These are phyloP conservation scores for Phytophthora brassicae DNA, from an alignment of 352 stramenopile genomes.

Conservation along the genomic window DNA sequence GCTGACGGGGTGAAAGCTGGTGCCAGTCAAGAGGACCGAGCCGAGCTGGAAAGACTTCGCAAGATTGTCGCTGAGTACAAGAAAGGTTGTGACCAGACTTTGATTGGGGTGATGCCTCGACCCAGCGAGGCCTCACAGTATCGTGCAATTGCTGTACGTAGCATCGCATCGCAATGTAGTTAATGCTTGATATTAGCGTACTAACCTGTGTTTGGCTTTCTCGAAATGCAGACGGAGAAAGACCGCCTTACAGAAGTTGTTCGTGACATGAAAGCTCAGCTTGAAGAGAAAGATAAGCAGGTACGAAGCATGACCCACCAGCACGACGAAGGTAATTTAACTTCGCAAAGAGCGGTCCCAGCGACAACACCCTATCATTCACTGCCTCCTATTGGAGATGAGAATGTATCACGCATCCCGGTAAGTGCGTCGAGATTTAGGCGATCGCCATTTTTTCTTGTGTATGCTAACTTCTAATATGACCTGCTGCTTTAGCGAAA, in stretches of 20 bases:
- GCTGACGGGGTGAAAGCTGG: constrained; percentile 39
- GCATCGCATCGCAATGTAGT: neutral
- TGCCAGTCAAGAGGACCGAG: constrained; percentile 36
- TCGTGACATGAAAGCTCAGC: constrained; percentile 48
- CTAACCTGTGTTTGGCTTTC: neutral
- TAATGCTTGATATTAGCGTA: neutral
- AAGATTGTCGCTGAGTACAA: constrained; percentile 34
- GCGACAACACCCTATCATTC: constrained; percentile 4
- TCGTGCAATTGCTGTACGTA: constrained; percentile 46
- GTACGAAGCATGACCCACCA: constrained; percentile 19
- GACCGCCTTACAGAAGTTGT: constrained; percentile 60
- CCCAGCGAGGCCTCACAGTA: constrained; percentile 55
- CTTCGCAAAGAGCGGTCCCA: neutral
- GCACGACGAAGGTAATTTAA: neutral
- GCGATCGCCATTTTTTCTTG: no score
- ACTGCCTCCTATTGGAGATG: constrained; percentile 24
- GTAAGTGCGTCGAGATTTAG: constrained; percentile 18
- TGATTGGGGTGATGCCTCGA: constrained; percentile 37
- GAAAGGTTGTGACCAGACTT: constrained; percentile 13
- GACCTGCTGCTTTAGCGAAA: constrained; percentile 20
- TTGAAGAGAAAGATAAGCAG: constrained; percentile 68
- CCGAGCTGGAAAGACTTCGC: constrained; percentile 54
- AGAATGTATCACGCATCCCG: constrained; percentile 34
- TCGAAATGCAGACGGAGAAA: constrained; percentile 54
- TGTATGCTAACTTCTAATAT: neutral